Conservation (phyloP, 176 grass and related monocot genomes). For the Poa annua region DNA sequence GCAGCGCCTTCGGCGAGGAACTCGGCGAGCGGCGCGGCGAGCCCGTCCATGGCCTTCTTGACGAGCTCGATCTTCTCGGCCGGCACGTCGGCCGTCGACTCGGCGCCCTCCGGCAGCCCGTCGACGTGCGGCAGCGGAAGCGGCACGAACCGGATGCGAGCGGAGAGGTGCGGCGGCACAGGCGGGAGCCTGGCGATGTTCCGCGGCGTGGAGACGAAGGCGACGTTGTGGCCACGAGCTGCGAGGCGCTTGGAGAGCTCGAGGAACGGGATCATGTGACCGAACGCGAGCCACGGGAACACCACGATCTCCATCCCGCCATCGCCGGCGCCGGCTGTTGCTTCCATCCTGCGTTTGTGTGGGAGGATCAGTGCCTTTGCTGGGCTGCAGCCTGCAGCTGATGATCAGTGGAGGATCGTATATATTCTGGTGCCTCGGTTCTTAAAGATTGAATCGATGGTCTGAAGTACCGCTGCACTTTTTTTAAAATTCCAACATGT, state of each 20-base stretch:
- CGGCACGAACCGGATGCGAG: not conserved
- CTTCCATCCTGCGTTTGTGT: not conserved
- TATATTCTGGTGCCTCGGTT: too few species aligned
- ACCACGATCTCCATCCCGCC: not conserved
- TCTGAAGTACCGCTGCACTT: too few species aligned
- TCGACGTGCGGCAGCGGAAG: not conserved
- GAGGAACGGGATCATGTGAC: not conserved
- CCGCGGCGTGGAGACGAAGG: not conserved
- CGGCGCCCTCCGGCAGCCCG: not conserved
- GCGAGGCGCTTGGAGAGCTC: conserved; percentile 1
- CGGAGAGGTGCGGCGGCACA: not conserved
- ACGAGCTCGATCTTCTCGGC: not conserved
- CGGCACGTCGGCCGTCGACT: not conserved
- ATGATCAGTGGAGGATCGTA: too few species aligned
- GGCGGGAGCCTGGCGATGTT: not conserved
- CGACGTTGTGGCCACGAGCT: not conserved
- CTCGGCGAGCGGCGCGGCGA: not conserved
- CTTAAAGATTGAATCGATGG: too few species aligned
- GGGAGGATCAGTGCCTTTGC: too few species aligned
- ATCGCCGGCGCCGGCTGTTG: not conserved
- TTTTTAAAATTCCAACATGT: too few species aligned
- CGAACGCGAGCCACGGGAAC: conserved; percentile 18
- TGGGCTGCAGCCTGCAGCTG: too few species aligned
- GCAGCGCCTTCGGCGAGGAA: not conserved
- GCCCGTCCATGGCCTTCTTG: not conserved